Conservation (phyloP, 225 moss, liverwort and hornwort species). For the Neckera pumila region DNA sequence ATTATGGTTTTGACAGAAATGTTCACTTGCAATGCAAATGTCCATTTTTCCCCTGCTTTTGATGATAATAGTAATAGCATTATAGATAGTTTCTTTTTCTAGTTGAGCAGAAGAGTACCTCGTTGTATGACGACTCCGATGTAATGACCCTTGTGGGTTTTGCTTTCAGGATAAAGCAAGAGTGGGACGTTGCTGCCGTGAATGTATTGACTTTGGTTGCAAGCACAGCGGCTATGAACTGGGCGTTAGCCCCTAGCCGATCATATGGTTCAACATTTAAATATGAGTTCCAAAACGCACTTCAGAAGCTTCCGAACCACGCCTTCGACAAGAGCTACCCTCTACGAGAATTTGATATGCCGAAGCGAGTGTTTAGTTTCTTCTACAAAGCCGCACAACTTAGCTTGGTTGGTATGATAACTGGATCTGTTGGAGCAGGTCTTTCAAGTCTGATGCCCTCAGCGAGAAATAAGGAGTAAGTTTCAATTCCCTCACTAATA, state of each 20-base stretch:
- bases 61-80: too few species aligned
- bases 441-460: slow-evolving; percentile 60
- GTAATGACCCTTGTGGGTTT: background rate
- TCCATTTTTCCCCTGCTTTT: background rate
- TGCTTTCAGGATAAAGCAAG: slow-evolving; percentile 69
- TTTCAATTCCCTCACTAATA: background rate
- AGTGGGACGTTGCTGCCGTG: slow-evolving; percentile 87
- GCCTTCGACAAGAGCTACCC: slow-evolving; percentile 91
- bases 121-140: background rate
- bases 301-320: slow-evolving; percentile 91
- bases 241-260: slow-evolving; percentile 84
- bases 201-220: slow-evolving; percentile 83
- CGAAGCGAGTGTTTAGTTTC: slow-evolving; percentile 70
- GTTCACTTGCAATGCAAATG: background rate
- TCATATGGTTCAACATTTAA: slow-evolving; percentile 91
- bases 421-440: slow-evolving; percentile 64
- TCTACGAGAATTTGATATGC: slow-evolving; percentile 67
- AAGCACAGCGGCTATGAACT: slow-evolving; percentile 72
- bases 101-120: background rate
- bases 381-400: slow-evolving; percentile 84
- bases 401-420: slow-evolving; percentile 51
- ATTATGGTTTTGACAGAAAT: background rate
- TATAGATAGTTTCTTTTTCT: background rate
- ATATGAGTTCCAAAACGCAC: slow-evolving; percentile 78
- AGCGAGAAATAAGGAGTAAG: slow-evolving; percentile 47